Percentiles rank a stretch among this genome's conserved stretches.
Conservation (phyloP, 2,329 filamentous ascomycete genomes). For the Neoascochyta sp. region DNA sequence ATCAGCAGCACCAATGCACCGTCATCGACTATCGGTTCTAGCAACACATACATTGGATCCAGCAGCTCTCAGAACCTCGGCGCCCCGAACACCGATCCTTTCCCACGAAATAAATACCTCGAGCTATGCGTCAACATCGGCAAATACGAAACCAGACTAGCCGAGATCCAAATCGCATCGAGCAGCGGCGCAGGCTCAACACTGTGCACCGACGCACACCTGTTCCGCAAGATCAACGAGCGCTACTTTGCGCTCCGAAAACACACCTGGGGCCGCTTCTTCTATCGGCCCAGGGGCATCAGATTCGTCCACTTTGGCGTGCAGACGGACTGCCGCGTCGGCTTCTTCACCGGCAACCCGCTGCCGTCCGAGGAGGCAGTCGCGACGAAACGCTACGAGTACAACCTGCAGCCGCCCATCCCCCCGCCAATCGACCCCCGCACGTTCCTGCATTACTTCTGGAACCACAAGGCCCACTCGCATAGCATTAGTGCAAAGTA, state of each 20-base stretch:
- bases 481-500: constrained; percentile 4
- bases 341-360: constrained; percentile 3
- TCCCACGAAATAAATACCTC: constrained; percentile 1
- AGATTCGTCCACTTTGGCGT: constrained; percentile 10
- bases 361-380: constrained; percentile 5
- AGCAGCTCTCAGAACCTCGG: not conserved
- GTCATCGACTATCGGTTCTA: not conserved
- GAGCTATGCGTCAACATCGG: constrained; percentile 9
- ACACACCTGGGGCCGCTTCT: constrained; percentile 2
- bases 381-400: constrained; percentile 6
- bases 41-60: constrained; percentile 1
- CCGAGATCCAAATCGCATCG: constrained; percentile 7
- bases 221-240: constrained; percentile 9
- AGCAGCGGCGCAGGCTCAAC: not conserved
- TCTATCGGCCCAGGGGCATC: constrained; percentile 7
- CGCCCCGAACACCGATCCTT: not conserved
- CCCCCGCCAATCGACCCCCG: constrained; percentile 10
- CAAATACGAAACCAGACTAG: constrained; percentile 5
- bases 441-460: constrained; percentile 12
- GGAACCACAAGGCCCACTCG: constrained; percentile 5
- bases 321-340: constrained; percentile 1
- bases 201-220: constrained; percentile 7
- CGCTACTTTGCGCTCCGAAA: constrained; percentile 4
- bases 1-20: not conserved
- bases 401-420: constrained; percentile 1